Evolutionary conservation across 2,329 filamentous ascomycete genomes (phyloP), one percentile per base, ranked within the genome.

Genomic region (Escovopsis weberi): DNA sequence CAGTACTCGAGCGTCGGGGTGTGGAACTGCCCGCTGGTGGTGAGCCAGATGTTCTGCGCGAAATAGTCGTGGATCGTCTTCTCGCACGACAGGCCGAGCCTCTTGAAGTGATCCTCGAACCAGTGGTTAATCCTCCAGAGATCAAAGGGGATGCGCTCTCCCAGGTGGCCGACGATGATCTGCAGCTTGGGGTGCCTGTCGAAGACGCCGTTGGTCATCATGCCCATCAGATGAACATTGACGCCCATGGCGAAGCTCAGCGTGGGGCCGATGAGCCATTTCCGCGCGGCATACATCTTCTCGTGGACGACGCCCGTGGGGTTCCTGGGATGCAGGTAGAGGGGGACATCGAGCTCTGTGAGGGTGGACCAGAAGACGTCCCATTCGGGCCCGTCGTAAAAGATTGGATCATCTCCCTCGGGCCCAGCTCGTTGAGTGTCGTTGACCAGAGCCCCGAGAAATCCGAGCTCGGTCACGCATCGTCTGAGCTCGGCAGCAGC

Each of bases 251-350:
- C 73, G 40, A 79, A 78, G 43, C 64, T 69, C 6, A 76, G 63
- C 0, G 75, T 73, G 1, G 75, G 73, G 0, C 76, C 77, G 37
- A 79, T 59, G 26, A 80, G 67, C 66, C 69, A 80, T 52, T 70
- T 70, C 19, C 75, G 65, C 50, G 76, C 64, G 1, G 68, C 69
- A 65, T 69, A 80, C 23, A 78, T 65, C 51, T 73, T 73, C 4
- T 78, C 71, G 50, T 72, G 63, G 43, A 76, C 66, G 15, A 63
- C 65, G 6, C 74, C 74, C 0, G 70, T 72, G 2, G 77, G 73
- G 48, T 70, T 69, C 39, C 70, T 63, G 0, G 76, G 78, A 55
- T 82, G 78, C 1, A 82, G 63, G 51, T 81, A 82, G 39, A 82
- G 66, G 0, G 77, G 76, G 0, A 80, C 75, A 44, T 80, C 72